A percentile compares a stretch with the other conserved stretches of the same genome.
phyloP scores from a whole-genome alignment of 345 rosid genomes.

The Streptanthus diversifolius region DNA sequence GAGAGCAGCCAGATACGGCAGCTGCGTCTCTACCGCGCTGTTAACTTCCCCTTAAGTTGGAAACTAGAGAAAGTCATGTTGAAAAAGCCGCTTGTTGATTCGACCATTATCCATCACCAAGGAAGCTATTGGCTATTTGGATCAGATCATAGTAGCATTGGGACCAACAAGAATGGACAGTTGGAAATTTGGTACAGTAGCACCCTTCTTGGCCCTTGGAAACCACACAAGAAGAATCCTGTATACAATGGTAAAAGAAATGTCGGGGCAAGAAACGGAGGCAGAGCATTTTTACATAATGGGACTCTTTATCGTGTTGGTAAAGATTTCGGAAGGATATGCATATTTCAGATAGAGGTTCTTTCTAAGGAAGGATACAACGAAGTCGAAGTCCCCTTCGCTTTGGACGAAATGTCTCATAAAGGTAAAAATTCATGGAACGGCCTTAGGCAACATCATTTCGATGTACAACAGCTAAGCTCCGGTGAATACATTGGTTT shows the following conservation, averaged over 20 bases:
- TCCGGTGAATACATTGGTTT: constrained; percentile 82
- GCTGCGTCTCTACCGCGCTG: constrained; percentile 73
- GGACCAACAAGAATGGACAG: constrained; percentile 64
- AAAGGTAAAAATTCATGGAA: constrained; percentile 86
- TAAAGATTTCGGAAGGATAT: constrained; percentile 75
- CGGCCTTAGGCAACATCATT: constrained; percentile 77
- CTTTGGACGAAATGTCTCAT: constrained; percentile 36
- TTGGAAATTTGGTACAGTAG: constrained; percentile 83
- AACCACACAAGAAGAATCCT: constrained; percentile 86
- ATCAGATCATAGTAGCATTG: constrained; percentile 76
- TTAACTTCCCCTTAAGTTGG: constrained; percentile 81
- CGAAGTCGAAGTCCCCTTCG: constrained; percentile 72
- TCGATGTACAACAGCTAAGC: constrained; percentile 67
- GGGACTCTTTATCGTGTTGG: constrained; percentile 89
- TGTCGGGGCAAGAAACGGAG: constrained; percentile 87
- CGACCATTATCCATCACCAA: constrained; percentile 56
- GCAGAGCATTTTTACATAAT: constrained; percentile 68
- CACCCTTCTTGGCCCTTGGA: constrained; percentile 95
- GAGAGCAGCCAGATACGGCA: constrained; percentile 72
- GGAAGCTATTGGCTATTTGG: constrained; percentile 80
- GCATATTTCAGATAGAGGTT: constrained; percentile 57
- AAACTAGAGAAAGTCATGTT: constrained; percentile 59
- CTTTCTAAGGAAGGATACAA: constrained; percentile 60
- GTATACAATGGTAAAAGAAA: constrained; percentile 53
- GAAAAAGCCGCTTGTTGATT: constrained; percentile 70